Conservation (phyloP, 2,329 filamentous ascomycete species). For the Botryotinia narcissicola region DNA sequence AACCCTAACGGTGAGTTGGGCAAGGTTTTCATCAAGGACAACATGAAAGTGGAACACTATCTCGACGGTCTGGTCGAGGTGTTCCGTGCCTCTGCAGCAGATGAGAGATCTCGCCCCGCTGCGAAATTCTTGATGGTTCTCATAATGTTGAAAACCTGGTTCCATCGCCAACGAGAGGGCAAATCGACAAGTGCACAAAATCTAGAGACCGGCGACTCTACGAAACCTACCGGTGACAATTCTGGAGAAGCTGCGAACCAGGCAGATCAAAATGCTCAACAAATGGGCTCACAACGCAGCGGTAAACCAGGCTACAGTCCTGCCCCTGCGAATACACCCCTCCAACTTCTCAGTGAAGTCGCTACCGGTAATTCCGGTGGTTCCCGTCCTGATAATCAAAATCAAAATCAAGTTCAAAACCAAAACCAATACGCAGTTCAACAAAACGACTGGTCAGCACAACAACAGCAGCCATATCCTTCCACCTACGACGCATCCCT, state of each 20-base stretch:
- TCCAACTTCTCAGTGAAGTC: constrained; percentile 44
- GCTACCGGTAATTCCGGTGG: constrained; percentile 39
- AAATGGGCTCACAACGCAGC: constrained; percentile 17
- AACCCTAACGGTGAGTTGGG: constrained; percentile 64
- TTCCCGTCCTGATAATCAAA: constrained; percentile 27
- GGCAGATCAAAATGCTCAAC: background rate
- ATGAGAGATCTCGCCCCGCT: constrained; percentile 62
- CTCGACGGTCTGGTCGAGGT: constrained; percentile 68
- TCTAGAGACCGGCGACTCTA: background rate
- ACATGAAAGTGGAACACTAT: constrained; percentile 64
- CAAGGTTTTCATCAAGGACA: constrained; percentile 65
- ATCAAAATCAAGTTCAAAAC: constrained; percentile 29
- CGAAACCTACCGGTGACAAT: background rate
- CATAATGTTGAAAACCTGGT: constrained; percentile 66
- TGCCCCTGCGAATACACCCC: constrained; percentile 38
- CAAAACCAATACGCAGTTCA: constrained; percentile 27
- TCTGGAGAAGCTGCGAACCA: constrained; percentile 4
- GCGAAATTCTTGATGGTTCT: constrained; percentile 70
- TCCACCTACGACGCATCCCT: constrained; percentile 26
- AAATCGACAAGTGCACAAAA: constrained; percentile 21
- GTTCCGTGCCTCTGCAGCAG: constrained; percentile 61
- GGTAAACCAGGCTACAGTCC: constrained; percentile 34
- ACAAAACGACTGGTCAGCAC: constrained; percentile 31
- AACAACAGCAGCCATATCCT: constrained; percentile 23
- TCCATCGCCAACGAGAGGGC: constrained; percentile 37